A percentile compares a stretch with the other conserved stretches of the same genome.
Conservation (phyloP, 306 rosid genomes). For the Ceratonia siliqua region DNA sequence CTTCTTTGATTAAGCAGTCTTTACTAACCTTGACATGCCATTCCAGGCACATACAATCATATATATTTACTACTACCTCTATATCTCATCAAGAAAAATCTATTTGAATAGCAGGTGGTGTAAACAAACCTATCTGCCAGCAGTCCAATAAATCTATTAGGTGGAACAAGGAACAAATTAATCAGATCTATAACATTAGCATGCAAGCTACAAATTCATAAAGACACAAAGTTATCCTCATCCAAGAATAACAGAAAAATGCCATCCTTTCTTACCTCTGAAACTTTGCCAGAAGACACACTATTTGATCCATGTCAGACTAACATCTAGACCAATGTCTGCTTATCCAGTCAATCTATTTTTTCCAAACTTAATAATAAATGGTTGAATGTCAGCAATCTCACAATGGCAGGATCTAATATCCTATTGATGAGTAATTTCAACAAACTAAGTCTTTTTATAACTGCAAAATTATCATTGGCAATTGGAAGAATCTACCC, state of each 20-base stretch:
- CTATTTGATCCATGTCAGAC: slow-evolving; percentile 24
- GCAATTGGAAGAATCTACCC: slow-evolving; percentile 45
- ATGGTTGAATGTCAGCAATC: slow-evolving; percentile 9
- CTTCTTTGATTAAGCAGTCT: no score
- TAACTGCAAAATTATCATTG: slow-evolving; percentile 6
- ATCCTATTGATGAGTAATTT: slow-evolving; percentile 10
- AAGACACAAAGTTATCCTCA: not conserved
- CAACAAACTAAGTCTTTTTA: slow-evolving; percentile 9
- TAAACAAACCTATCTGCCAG: slow-evolving; percentile 27
- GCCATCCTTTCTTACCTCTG: slow-evolving; percentile 28
- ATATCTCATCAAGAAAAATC: not conserved
- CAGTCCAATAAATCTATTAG: slow-evolving; percentile 26
- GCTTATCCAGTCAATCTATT: slow-evolving; percentile 9
- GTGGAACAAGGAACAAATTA: slow-evolving; percentile 21
- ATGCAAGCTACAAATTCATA: slow-evolving; percentile 19
- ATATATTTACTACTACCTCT: no score
- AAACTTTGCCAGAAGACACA: slow-evolving; percentile 21
- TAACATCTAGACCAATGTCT: not conserved
- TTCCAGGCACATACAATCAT: no score
- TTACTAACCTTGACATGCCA: no score
- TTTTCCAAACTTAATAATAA: slow-evolving; percentile 9
- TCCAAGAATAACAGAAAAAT: slow-evolving; percentile 31
- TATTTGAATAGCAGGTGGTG: not conserved
- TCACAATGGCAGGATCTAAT: slow-evolving; percentile 20
- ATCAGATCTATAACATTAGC: slow-evolving; percentile 3